A percentile compares a stretch with the other conserved stretches of the same genome.
Evolutionary conservation across 2,329 filamentous ascomycete species (phyloP).

Genomic region (Diaporthe ilicicola): DNA sequence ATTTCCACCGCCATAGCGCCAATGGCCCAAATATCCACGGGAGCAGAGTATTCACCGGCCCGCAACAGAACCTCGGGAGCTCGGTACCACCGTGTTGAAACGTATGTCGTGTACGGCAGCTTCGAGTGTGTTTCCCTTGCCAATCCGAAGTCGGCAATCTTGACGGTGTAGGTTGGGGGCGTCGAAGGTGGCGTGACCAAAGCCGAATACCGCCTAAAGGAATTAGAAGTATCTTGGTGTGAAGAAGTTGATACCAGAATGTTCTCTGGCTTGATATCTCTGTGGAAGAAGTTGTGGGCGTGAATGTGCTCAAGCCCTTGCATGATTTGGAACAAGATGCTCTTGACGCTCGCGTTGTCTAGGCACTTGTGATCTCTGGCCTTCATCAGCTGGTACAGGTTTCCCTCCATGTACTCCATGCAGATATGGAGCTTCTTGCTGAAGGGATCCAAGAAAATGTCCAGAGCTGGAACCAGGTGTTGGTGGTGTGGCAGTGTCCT

Average conservation of each 20-base stretch:
- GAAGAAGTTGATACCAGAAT: constrained; percentile 94
- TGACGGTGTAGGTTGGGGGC: constrained; percentile 92
- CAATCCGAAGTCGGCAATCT: constrained; percentile 97
- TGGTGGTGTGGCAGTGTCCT: constrained; percentile 86
- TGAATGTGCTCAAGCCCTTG: constrained; percentile 97
- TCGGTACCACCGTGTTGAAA: constrained; percentile 97
- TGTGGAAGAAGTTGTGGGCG: constrained; percentile 96
- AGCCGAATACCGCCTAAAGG: constrained; percentile 91
- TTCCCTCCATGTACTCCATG: constrained; percentile 99
- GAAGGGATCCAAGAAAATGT: constrained; percentile 97
- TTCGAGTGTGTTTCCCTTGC: constrained; percentile 98
- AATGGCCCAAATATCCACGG: constrained; percentile 98
- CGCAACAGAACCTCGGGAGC: constrained; percentile 93
- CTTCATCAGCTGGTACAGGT: constrained; percentile 99
- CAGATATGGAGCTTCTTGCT: constrained; percentile 96
- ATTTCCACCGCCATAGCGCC: constrained; percentile 99
- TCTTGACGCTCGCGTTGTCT: constrained; percentile 92
- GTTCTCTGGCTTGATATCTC: constrained; percentile 99
- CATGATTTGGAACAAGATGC: constrained; percentile 96
- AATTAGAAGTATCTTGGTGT: constrained; percentile 80
- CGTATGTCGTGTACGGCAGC: constrained; percentile 96
- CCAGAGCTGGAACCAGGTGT: constrained; percentile 94
- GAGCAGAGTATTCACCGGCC: constrained; percentile 95
- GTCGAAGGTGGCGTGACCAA: constrained; percentile 95
- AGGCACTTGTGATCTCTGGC: constrained; percentile 93